A percentile compares a stretch with the other conserved stretches of the same genome.
phyloP scores from a whole-genome alignment of 305 asterid species.

The Solanum chacoense region DNA sequence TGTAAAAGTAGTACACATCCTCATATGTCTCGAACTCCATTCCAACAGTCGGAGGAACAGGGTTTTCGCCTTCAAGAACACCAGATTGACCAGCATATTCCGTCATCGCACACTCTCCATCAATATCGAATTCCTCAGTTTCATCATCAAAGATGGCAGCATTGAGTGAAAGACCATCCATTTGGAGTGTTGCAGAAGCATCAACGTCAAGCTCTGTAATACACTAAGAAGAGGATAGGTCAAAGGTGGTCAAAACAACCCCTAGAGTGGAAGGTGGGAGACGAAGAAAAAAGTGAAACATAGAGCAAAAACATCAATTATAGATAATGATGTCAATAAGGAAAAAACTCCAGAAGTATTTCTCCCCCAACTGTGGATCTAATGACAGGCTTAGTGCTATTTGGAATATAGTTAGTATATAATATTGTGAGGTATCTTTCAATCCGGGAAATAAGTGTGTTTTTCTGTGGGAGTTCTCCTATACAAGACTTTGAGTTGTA shows the following conservation, averaged over 20 bases:
- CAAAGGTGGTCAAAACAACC: not conserved
- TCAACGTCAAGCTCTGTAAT: not conserved
- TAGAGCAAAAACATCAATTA: not conserved
- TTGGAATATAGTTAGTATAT: not conserved
- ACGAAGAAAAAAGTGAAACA: not conserved
- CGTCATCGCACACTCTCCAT: constrained; percentile 45
- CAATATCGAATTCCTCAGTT: constrained; percentile 29
- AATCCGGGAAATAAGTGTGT: not conserved
- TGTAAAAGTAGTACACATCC: constrained; percentile 52
- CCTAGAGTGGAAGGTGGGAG: not conserved
- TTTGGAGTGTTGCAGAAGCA: constrained; percentile 15
- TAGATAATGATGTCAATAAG: not conserved
- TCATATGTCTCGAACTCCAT: constrained; percentile 56
- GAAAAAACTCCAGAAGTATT: not conserved
- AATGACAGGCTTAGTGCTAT: not conserved
- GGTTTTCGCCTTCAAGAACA: constrained; percentile 35
- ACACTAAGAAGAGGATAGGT: not conserved
- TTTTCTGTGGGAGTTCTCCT: not conserved
- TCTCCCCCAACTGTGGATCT: not conserved
- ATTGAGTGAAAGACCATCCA: constrained; percentile 49
- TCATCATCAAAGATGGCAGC: constrained; percentile 35
- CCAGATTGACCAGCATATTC: constrained; percentile 36
- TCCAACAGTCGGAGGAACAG: constrained; percentile 46
- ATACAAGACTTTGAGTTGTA: not conserved
- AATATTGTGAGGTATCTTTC: not conserved